phyloP scores from a whole-genome alignment of 106 monocot species.

The Dendrobium huoshanense region DNA sequence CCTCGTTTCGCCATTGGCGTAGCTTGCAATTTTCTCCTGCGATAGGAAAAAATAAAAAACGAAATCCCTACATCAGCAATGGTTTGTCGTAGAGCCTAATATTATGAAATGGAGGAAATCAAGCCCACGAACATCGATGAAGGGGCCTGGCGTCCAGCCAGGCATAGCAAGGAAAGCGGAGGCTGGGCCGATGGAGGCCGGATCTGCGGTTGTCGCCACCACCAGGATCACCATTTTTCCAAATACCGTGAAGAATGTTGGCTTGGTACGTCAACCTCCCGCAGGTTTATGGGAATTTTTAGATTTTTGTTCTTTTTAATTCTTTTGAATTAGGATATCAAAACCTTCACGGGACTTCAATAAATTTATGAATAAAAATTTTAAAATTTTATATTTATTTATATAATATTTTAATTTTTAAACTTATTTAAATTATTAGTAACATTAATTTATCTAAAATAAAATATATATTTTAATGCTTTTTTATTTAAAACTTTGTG shows the following conservation, averaged over 20 bases:
- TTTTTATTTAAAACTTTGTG: too few relatives aligned
- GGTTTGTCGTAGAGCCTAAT: background rate
- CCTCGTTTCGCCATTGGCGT: conserved; percentile 57
- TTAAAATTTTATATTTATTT: too few relatives aligned
- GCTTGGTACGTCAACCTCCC: background rate
- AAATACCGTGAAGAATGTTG: background rate
- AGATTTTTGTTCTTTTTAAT: too few relatives aligned
- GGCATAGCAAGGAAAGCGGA: conserved; percentile 91
- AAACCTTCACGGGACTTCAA: too few relatives aligned
- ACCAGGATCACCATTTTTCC: conserved; percentile 73
- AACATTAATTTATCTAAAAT: too few relatives aligned
- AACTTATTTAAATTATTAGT: too few relatives aligned
- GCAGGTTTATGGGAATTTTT: too few relatives aligned
- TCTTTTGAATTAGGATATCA: too few relatives aligned
- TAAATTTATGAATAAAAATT: too few relatives aligned
- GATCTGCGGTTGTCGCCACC: conserved; percentile 77
- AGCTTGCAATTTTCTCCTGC: conserved; percentile 63
- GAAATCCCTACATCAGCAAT: background rate
- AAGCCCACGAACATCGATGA: conserved; percentile 23
- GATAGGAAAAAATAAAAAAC: background rate
- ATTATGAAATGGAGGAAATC: background rate
- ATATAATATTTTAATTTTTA: too few relatives aligned
- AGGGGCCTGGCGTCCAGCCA: conserved; percentile 75
- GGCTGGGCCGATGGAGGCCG: conserved; percentile 86
- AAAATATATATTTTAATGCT: too few relatives aligned